Conservation (phyloP, 345 rosid species). For the Murraya paniculata region DNA sequence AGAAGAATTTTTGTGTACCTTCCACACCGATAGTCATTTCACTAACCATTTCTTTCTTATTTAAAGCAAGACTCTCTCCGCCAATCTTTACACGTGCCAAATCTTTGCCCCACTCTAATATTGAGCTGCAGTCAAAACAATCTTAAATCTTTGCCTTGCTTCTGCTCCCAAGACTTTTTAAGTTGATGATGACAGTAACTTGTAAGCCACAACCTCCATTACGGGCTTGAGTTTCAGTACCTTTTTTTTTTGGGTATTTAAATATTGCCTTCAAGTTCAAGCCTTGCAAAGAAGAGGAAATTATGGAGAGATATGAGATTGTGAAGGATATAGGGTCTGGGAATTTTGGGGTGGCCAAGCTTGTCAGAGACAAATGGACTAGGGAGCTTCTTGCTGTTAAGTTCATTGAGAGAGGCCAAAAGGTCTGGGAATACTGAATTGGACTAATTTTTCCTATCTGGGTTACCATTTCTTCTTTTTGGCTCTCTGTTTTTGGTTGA, state of each 20-base stretch:
- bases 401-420: conserved; percentile 61
- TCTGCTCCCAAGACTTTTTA: conserved; percentile 1
- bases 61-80: background rate
- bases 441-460: background rate
- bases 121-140: conserved; percentile 13
- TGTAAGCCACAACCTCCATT: conserved; percentile 8
- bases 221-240: background rate
- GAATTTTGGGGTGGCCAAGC: conserved; percentile 69
- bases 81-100: conserved; percentile 20
- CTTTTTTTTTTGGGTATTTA: background rate
- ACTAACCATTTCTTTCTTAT: background rate
- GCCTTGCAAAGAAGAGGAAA: background rate
- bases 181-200: conserved; percentile 10
- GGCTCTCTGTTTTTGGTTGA: background rate
- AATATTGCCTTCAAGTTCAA: background rate
- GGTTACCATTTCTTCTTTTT: background rate
- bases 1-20: background rate
- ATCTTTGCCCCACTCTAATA: background rate
- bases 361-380: conserved; percentile 46
- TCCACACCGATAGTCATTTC: background rate
- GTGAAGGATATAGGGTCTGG: conserved; percentile 67
- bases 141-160: background rate
- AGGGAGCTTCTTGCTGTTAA: conserved; percentile 61
- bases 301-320: conserved; percentile 66
- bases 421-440: conserved; percentile 27